A percentile compares a stretch with the other conserved stretches of the same genome.
Evolutionary conservation across 495 filamentous ascomycete species (phyloP).

Genomic region (Rostrohypoxylon terebratum): DNA sequence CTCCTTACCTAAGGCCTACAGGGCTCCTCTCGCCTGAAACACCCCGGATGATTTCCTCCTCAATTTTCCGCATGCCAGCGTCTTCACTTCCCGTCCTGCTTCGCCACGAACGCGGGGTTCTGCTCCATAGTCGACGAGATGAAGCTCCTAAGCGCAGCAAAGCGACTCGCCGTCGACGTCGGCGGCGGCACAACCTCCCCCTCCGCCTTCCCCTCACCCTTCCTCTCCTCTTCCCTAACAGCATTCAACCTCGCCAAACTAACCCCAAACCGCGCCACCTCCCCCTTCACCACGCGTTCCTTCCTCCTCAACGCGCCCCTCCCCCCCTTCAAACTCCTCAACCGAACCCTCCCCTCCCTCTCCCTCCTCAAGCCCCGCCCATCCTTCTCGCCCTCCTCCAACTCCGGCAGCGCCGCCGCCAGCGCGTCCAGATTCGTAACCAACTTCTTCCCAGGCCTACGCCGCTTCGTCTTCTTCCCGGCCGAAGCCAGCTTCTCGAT

Average conservation of each 20-base stretch:
- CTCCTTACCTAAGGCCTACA: background rate
- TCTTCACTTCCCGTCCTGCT: constrained; percentile 41
- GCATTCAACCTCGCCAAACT: constrained; percentile 78
- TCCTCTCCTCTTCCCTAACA: constrained; percentile 51
- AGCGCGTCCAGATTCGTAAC: constrained; percentile 80
- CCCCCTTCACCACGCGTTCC: constrained; percentile 78
- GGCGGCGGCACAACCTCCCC: constrained; percentile 22
- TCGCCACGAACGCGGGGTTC: constrained; percentile 68
- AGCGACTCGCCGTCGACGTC: constrained; percentile 66
- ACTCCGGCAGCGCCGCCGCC: constrained; percentile 78
- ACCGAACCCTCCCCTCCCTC: constrained; percentile 65
- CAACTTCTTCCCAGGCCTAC: constrained; percentile 79
- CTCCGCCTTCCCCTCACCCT: constrained; percentile 1
- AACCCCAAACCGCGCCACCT: constrained; percentile 83
- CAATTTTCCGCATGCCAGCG: background rate
- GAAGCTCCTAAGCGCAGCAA: constrained; percentile 75
- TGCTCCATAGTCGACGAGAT: constrained; percentile 80
- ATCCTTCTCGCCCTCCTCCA: constrained; percentile 54
- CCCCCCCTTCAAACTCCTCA: constrained; percentile 75
- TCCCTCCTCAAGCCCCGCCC: constrained; percentile 52
- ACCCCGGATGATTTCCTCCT: background rate
- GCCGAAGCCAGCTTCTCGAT: constrained; percentile 71
- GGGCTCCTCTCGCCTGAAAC: too few species aligned
- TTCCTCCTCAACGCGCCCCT: constrained; percentile 87
- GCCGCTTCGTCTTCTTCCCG: constrained; percentile 61